phyloP scores from a whole-genome alignment of 2,329 filamentous ascomycete species.

The Didymella sp. region DNA sequence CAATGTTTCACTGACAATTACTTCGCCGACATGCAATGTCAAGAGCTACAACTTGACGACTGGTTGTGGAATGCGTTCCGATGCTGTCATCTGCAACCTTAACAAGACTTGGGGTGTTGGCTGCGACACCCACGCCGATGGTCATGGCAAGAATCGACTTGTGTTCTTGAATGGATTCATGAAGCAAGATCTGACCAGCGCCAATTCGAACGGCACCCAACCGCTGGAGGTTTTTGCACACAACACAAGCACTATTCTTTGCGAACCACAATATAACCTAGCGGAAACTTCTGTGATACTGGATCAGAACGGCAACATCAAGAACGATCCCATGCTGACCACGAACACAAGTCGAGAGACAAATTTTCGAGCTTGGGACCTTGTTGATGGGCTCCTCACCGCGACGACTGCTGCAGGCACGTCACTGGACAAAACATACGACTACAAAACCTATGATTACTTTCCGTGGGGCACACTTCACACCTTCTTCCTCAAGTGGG shows the following conservation, averaged over 20 bases:
- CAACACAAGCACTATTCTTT: neutral
- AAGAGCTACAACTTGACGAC: neutral
- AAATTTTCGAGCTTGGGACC: neutral
- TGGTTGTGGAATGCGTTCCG: neutral
- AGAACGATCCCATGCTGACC: too few species aligned
- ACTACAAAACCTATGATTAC: neutral
- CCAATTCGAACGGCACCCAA: neutral
- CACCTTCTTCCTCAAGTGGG: neutral
- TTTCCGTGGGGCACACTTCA: neutral
- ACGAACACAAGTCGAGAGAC: neutral
- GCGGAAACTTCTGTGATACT: neutral
- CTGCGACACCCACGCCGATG: neutral
- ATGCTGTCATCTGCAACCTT: neutral
- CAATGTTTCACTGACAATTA: neutral
- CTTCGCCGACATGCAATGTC: neutral
- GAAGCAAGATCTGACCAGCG: neutral
- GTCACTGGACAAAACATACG: neutral
- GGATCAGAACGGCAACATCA: neutral
- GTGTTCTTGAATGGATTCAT: neutral
- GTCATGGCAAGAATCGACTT: neutral
- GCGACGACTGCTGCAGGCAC: neutral
- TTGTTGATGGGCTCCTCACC: neutral
- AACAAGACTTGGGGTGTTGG: neutral
- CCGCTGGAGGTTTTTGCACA: neutral
- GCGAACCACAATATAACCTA: neutral